Evolutionary conservation across 495 filamentous ascomycete species (phyloP).

Genomic region (Daldinia decipiens): DNA sequence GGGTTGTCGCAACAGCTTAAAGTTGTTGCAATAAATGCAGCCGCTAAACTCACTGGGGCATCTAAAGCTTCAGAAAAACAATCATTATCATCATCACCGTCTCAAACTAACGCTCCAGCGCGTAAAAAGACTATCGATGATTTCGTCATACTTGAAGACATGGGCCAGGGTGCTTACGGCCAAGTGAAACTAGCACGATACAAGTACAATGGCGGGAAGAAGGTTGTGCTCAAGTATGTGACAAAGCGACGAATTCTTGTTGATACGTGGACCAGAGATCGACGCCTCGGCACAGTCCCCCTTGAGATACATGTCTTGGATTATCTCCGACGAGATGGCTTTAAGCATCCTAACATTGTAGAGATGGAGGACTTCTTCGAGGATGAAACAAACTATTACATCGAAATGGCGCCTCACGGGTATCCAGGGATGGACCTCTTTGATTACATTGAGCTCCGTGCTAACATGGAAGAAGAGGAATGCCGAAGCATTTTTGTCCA

Average conservation of each 20-base stretch:
- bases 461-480: constrained; percentile 95
- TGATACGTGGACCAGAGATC: constrained; percentile 97
- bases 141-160: constrained; percentile 94
- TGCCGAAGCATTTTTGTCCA: constrained; percentile 95
- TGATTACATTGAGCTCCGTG: constrained; percentile 96
- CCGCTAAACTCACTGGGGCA: constrained; percentile 58
- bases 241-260: constrained; percentile 97
- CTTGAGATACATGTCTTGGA: constrained; percentile 98
- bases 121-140: constrained; percentile 85
- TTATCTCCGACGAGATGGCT: constrained; percentile 86
- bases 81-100: constrained; percentile 39
- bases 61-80: constrained; percentile 50
- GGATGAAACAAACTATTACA: constrained; percentile 98
- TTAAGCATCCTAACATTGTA: constrained; percentile 94
- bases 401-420: constrained; percentile 97
- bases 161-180: constrained; percentile 98
- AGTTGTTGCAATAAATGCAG: constrained; percentile 67
- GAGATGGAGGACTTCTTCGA: constrained; percentile 99
- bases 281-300: constrained; percentile 93
- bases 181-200: constrained; percentile 96
- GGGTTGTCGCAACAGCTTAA: constrained; percentile 79
- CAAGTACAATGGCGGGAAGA: constrained; percentile 77
- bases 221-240: constrained; percentile 96
- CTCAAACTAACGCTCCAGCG: constrained; percentile 41
- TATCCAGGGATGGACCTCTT: constrained; percentile 98